Base-by-base conservation (phyloP, 768 basidiomycete species). In the Tricholoma saponaceum region DNA sequence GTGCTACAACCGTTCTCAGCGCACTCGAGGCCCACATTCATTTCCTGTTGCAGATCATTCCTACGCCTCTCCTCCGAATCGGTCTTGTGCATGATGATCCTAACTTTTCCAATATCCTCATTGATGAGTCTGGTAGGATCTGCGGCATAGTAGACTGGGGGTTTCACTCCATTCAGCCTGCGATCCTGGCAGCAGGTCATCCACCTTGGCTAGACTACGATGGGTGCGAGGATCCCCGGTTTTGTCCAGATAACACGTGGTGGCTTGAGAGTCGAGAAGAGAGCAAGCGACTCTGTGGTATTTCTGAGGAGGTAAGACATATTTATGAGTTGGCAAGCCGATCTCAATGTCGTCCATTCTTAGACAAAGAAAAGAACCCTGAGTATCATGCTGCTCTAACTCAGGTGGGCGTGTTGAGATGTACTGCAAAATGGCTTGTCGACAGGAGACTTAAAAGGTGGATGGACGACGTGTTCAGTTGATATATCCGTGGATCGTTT, bases 191-290 rank as follows among this genome's bases (percentile, higher is more conserved):
- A 10, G 54, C 54, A 30, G 23, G 26, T 22, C 50, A 56, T 5
- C 55, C 55, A 43, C 52, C 35, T 4, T 54, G 52, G 52, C 49
- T 56, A 8, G 28, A 25, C 32, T 58, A 52, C 44, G 41, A 55
- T 23, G 54, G 30, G 18, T 37, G 51, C 51, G 22, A 26, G 26
- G 58, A 55, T 41, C 52, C 52, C 13, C 22, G 54, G 25, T 59
- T 59, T 30, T 14, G 56, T 30, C 14, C 41, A 1, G 14, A 9
- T 23, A 14, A 2, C 25, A 55, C 26, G 25, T 20, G 51, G 35
- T 59, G 58, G 58, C 23, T 56, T 10, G 54, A 56, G 8, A 59
- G 58, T 16, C 50, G 20, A 12, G 30, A 59, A 13, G 54, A 59
- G 35, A 59, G 54, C 18, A 22, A 52, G 22, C 22, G 51, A 16